Evolutionary conservation across 2,329 filamentous ascomycete genomes (phyloP).

Genomic region (Dactylellina sp.): DNA sequence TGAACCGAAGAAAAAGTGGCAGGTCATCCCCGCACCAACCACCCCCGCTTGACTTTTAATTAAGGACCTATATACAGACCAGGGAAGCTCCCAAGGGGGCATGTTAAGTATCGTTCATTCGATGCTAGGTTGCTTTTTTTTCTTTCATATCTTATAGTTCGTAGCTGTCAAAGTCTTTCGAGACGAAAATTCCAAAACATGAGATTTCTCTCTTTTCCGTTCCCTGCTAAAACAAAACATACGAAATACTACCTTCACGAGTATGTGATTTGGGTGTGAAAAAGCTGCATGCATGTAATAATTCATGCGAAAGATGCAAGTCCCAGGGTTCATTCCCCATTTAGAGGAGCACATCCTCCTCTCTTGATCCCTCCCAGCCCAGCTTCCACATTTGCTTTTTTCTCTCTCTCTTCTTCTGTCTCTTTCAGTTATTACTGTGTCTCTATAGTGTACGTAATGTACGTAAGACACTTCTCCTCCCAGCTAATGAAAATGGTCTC

Average conservation of each 20-base stretch:
- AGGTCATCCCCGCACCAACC: conserved; percentile 50
- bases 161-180: not conserved
- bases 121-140: conserved; percentile 17
- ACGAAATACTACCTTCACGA: conserved; percentile 6
- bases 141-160: not conserved
- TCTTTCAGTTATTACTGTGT: not conserved
- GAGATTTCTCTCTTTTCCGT: not conserved
- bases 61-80: conserved; percentile 19
- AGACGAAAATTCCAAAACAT: not conserved
- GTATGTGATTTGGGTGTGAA: conserved; percentile 44
- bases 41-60: conserved; percentile 20
- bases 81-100: conserved; percentile 5
- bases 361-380: not conserved
- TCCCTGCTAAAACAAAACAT: conserved; percentile 1
- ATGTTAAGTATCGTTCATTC: not conserved
- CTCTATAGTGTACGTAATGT: conserved; percentile 16
- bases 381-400: not conserved
- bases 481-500: not conserved
- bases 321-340: conserved; percentile 36
- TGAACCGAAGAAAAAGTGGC: conserved; percentile 38
- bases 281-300: conserved; percentile 55
- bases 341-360: conserved; percentile 12
- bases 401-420: not conserved
- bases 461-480: conserved; percentile 10
- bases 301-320: conserved; percentile 55